Evolutionary conservation across 2,329 filamentous ascomycete species (phyloP).

Genomic region (Aureobasidium mangrovei): DNA sequence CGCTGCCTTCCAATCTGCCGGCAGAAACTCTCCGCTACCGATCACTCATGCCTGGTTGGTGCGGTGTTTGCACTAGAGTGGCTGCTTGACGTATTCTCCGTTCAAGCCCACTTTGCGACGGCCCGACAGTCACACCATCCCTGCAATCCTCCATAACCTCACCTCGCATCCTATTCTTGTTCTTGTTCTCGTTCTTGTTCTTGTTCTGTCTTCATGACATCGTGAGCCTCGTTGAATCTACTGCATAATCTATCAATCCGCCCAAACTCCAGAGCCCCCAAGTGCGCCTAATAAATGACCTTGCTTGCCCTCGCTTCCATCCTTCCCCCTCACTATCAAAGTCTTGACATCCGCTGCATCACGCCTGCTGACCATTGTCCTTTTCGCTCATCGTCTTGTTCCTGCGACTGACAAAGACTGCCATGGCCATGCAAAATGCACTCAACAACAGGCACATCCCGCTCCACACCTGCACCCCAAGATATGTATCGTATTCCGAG

Average conservation of each 20-base stretch:
- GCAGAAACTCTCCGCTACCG: slow-evolving; percentile 11
- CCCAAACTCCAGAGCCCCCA: not conserved
- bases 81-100: not conserved
- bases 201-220: not conserved
- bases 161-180: not conserved
- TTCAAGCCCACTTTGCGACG: not conserved
- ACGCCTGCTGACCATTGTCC: too few relatives aligned
- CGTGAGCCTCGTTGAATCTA: not conserved
- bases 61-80: not conserved
- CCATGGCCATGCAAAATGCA: slow-evolving; percentile 33
- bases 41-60: slow-evolving; percentile 3
- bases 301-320: not conserved
- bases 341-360: too few relatives aligned
- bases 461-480: slow-evolving; percentile 41
- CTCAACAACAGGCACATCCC: slow-evolving; percentile 35
- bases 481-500: slow-evolving; percentile 31
- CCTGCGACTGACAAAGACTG: slow-evolving; percentile 15
- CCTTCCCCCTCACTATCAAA: not conserved
- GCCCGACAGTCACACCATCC: not conserved
- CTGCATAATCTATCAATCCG: not conserved
- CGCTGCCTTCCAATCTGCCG: slow-evolving; percentile 19
- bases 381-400: slow-evolving; percentile 14
- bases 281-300: not conserved
- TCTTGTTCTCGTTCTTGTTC: too few relatives aligned
- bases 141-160: not conserved